These are phyloP conservation scores for Metschnikowia corniflorae DNA, from an alignment of 805 yeast species.

Conservation along the genomic window DNA sequence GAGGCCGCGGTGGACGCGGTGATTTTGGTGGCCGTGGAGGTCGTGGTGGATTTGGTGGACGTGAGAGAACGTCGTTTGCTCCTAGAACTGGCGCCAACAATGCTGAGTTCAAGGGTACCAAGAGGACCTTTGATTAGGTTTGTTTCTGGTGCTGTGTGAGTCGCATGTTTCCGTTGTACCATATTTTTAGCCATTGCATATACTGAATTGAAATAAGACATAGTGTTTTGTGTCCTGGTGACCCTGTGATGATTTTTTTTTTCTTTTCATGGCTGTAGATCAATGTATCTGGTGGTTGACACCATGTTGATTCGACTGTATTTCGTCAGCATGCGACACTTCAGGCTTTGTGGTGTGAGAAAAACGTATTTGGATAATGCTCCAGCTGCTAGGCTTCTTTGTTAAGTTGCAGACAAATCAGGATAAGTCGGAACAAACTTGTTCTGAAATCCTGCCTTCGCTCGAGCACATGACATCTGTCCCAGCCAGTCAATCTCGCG, in stretches of 20 bases:
- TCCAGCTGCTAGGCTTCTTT: too few species aligned
- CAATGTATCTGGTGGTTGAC: neutral
- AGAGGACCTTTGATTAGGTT: slow-evolving; percentile 71
- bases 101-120: slow-evolving; percentile 77
- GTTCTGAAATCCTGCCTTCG: too few species aligned
- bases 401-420: too few species aligned
- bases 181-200: slow-evolving; percentile 4
- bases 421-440: too few species aligned
- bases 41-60: slow-evolving; percentile 28
- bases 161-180: slow-evolving; percentile 2
- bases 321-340: too few species aligned
- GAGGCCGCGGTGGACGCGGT: slow-evolving; percentile 19
- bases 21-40: slow-evolving; percentile 19
- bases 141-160: neutral
- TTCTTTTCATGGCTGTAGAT: neutral
- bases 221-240: neutral
- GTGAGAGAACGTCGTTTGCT: slow-evolving; percentile 52
- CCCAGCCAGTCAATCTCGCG: too few species aligned
- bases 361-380: too few species aligned
- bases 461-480: too few species aligned
- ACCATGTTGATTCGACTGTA: too few species aligned
- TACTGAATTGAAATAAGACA: neutral
- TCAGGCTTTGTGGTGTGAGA: too few species aligned
- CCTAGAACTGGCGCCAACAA: slow-evolving; percentile 63
- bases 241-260: neutral